Conservation (phyloP, 441 rosid genomes). For the Sinapis alba region DNA sequence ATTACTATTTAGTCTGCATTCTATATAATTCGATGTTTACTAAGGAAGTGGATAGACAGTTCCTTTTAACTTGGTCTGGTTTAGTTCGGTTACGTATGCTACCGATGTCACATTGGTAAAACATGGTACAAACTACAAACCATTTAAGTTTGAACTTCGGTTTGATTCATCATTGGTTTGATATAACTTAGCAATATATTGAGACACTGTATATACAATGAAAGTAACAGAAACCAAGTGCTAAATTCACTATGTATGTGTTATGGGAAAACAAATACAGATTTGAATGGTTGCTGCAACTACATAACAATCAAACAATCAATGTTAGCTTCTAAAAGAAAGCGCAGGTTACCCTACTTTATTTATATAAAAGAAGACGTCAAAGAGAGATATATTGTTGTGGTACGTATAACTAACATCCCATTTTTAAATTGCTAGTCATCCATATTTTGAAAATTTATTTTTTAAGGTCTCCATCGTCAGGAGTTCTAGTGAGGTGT, state of each 20-base stretch:
- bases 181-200: background rate
- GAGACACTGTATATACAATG: background rate
- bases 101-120: background rate
- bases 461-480: background rate
- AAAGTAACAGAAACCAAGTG: background rate
- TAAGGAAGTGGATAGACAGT: background rate
- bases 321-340: background rate
- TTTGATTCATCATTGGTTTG: background rate
- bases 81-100: background rate
- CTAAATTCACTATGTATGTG: background rate
- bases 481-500: background rate
- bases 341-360: background rate
- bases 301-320: background rate
- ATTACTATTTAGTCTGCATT: background rate
- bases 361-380: background rate
- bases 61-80: background rate
- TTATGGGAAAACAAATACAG: background rate
- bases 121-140: background rate
- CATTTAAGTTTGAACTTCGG: background rate
- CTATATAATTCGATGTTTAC: background rate
- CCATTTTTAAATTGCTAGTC: background rate
- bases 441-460: background rate
- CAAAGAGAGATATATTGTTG: background rate
- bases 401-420: background rate
- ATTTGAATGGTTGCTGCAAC: constrained; percentile 8